A percentile compares a stretch with the other conserved stretches of the same genome.
Conservation (phyloP, 345 rosid species). For the Laguncularia racemosa region DNA sequence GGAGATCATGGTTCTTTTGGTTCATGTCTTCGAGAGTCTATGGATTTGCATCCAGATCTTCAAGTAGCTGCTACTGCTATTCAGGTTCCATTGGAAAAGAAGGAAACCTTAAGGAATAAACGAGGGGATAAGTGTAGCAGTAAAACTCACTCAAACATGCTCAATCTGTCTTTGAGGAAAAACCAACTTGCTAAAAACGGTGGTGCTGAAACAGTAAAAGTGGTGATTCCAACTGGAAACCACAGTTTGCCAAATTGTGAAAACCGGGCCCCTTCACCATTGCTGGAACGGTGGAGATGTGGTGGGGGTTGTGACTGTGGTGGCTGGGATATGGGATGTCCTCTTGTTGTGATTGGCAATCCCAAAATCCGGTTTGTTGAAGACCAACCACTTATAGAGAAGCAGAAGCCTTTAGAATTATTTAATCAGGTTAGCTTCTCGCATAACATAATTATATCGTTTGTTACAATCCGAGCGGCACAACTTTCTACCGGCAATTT, state of each 20-base stretch:
- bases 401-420: constrained; percentile 50
- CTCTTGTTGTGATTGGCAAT: constrained; percentile 62
- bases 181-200: constrained; percentile 15
- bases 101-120: constrained; percentile 61
- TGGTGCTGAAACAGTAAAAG: constrained; percentile 37
- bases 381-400: constrained; percentile 38
- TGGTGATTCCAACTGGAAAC: constrained; percentile 70
- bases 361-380: constrained; percentile 35
- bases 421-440: constrained; percentile 48
- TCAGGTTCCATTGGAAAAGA: constrained; percentile 55
- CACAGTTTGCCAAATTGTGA: constrained; percentile 65
- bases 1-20: constrained; percentile 26
- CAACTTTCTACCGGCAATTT: too few species aligned
- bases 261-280: constrained; percentile 56
- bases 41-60: constrained; percentile 44
- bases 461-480: neutral
- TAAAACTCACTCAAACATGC: constrained; percentile 24
- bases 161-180: constrained; percentile 32
- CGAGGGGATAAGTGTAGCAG: constrained; percentile 24
- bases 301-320: constrained; percentile 99
- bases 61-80: constrained; percentile 73
- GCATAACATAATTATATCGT: neutral
- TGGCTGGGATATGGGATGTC: constrained; percentile 99
- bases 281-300: constrained; percentile 79
- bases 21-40: constrained; percentile 30